Evolutionary conservation across 331 rosid species (phyloP), one percentile per base, ranked within the genome.

Genomic region (Quercus lobata): DNA sequence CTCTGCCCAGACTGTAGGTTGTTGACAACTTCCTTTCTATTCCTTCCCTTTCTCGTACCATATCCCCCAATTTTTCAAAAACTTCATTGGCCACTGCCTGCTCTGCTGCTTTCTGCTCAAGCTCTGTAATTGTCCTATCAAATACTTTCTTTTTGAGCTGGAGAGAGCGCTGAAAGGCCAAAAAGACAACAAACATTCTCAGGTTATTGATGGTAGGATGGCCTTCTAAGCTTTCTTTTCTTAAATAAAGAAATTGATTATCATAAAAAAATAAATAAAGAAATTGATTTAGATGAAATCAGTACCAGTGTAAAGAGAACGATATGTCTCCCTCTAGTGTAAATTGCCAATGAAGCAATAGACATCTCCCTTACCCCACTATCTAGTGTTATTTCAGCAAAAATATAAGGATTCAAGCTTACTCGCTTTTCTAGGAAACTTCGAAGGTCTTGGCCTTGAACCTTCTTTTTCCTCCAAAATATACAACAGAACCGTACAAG

Each of bases 381-480:
- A 16, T 57, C 24, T 57, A 17, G 22, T 57, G 15, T 57, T 57
- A 57, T 21, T 21, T 57, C 12, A 57, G 63, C 2, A 55, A 52
- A 30, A 34, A 2, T 10, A 76, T 3, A 25, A 72, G 63, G 78
- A 79, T 74, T 19, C 25, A 3, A 63, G 44, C 89, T 87, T 85
- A 94, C 98, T 57, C 96, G 61, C 61, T 92, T 89, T 71, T 89
- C 93, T 16, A 94, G 85, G 79, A 94, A 94, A 73, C 81, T 80
- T 74, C 91, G 88, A 22, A 92, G 90, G 81, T 81, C 87, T 85
- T 88, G 87, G 66, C 79, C 85, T 85, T 84, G 85, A 76, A 90
- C 83, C 88, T 94, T 94, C 88, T 71, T 88, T 88, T 94, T 92
- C 27, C 74, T 73, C 98, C 97, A 93, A 68, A 93, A 90, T 86